A percentile compares a stretch with the other conserved stretches of the same genome.
Evolutionary conservation across 352 stramenopile species (phyloP).

Genomic region (Pythium periplocum): DNA sequence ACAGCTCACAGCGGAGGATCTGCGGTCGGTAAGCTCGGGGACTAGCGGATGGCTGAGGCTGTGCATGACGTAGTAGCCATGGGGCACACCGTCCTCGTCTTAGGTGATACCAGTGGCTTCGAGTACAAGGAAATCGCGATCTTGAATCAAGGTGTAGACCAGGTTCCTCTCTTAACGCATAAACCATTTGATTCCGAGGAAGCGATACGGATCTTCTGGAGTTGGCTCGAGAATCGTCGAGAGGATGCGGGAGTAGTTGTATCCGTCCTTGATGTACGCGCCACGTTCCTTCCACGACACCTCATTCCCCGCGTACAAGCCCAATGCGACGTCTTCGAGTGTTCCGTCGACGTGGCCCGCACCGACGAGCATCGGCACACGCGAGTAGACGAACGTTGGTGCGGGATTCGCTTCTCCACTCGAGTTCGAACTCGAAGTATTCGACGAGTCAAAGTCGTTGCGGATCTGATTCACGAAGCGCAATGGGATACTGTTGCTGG

Average conservation of each 20-base stretch:
- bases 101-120: constrained; percentile 42
- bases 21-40: constrained; percentile 23
- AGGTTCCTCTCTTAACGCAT: constrained; percentile 22
- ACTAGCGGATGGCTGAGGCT: constrained; percentile 31
- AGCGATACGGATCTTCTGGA: constrained; percentile 28
- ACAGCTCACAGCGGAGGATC: constrained; percentile 31
- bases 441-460: no score
- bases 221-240: constrained; percentile 23
- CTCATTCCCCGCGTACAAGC: no score
- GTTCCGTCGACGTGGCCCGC: no score
- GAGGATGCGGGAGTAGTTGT: constrained; percentile 21
- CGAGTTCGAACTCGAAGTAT: no score
- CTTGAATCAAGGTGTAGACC: no score
- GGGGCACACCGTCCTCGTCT: constrained; percentile 25
- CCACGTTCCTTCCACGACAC: constrained; percentile 17
- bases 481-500: no score
- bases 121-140: constrained; percentile 41
- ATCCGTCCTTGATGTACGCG: constrained; percentile 24
- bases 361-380: no score
- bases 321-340: no score
- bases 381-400: no score
- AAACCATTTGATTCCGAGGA: constrained; percentile 46
- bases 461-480: no score
- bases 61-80: constrained; percentile 50
- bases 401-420: no score